phyloP scores from a whole-genome alignment of 345 rosid genomes.

The Syzygium aromaticum region DNA sequence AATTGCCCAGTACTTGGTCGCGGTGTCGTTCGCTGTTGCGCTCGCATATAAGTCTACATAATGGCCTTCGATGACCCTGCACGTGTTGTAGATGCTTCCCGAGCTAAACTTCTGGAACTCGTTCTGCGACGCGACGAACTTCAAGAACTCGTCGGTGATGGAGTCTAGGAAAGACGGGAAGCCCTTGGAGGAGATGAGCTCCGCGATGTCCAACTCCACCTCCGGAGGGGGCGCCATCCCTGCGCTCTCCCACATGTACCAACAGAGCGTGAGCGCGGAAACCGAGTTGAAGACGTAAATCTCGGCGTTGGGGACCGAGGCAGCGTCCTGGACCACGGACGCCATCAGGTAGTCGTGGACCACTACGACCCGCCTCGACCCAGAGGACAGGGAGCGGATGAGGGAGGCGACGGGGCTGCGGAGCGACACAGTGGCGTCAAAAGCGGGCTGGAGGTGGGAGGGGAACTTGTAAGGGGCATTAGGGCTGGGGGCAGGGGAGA shows the following conservation, averaged over 20 bases:
- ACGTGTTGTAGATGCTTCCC: neutral
- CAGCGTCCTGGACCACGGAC: constrained; percentile 9
- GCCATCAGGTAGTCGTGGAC: constrained; percentile 11
- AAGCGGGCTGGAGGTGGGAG: constrained; percentile 4
- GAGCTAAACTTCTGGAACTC: neutral
- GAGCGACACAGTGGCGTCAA: constrained; percentile 5
- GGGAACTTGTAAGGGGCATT: constrained; percentile 12
- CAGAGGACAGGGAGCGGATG: neutral
- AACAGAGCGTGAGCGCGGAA: constrained; percentile 9
- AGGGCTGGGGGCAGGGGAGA: constrained; percentile 9
- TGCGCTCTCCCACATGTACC: neutral
- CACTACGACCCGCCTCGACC: neutral
- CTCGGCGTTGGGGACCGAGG: constrained; percentile 1
- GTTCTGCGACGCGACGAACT: neutral
- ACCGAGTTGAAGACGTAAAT: constrained; percentile 1
- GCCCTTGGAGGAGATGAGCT: neutral
- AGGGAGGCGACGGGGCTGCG: constrained; percentile 1
- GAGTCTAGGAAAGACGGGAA: neutral
- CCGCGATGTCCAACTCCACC: neutral
- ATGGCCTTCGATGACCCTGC: constrained; percentile 1
- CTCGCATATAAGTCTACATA: constrained; percentile 2
- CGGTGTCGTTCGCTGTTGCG: neutral
- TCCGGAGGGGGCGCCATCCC: neutral
- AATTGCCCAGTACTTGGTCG: constrained; percentile 8
- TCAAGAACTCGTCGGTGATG: constrained; percentile 27